Base-by-base conservation (phyloP, 176 grass and related monocot species). In the Triticum dicoccoides region DNA sequence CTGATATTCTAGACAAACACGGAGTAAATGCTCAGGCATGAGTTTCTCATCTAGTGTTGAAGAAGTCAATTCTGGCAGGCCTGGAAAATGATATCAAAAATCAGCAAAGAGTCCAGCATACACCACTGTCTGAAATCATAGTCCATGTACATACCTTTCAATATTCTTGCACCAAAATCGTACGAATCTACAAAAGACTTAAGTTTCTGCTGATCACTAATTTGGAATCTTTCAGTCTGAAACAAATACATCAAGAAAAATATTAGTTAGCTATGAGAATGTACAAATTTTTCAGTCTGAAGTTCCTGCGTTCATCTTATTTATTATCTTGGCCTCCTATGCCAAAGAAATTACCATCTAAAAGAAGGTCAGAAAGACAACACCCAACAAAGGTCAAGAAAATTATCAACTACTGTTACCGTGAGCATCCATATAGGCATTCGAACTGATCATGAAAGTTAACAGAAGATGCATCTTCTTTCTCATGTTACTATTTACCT, bases 141-240 rank as follows among this genome's bases (percentile, higher is more conserved):
- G 39, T 17, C 74, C 54, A 79, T 45, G 68, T 58, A 66, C 69
- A 75, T 64, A 98, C 96, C 96, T 88, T 95, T 94, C 61, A 95
- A 84, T 86, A 95, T 82, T 88, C 32, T 95, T 71, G 91, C 77
- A 78, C 96, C 96, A 9, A 95, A 61, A n/a, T 79, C 86, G 71
- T 98, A 98, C 2, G 96, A 98, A 61, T 95, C 88, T 61, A 91
- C 81, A 18, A 98, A 98, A 87, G 82, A 92, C 18, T 89, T 81
- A 56, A 98, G 71, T 86, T 89, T 95, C 63, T 92, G 91, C 44
- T 83, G 84, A 67, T 92, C 92, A 78, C 90, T 88, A 67, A 95
- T 69, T 81, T 61, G 80, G 76, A 85, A 86, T 74, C 78, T 87
- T 41, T 61, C 77, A 64, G 89, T 76, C 93, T 98, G 87, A 74